phyloP scores from a whole-genome alignment of 306 rosid genomes.

The Inga laurina region DNA sequence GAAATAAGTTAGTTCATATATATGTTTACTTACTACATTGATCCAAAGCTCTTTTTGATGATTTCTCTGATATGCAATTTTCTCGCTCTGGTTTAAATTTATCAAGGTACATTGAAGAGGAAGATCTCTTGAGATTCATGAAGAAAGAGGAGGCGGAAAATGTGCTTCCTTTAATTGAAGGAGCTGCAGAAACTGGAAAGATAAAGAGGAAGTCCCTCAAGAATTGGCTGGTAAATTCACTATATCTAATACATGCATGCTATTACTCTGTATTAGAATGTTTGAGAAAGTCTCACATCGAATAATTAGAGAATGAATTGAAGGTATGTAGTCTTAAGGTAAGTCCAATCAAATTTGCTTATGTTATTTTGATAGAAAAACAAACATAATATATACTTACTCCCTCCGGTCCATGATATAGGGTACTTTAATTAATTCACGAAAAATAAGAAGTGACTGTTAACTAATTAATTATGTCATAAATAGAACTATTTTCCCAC shows the following conservation, averaged over 20 bases:
- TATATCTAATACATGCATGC: not conserved
- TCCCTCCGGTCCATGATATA: no score
- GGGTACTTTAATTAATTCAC: no score
- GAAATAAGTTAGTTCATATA: conserved; percentile 48
- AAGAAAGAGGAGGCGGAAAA: conserved; percentile 58
- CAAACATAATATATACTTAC: not conserved
- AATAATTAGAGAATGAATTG: not conserved
- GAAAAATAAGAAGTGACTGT: no score
- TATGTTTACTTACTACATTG: not conserved
- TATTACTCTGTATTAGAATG: not conserved
- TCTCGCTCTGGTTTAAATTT: conserved; percentile 4
- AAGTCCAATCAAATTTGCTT: no score
- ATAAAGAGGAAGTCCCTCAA: conserved; percentile 61
- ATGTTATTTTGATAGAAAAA: no score
- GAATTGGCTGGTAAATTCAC: conserved; percentile 61
- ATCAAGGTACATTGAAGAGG: conserved; percentile 64
- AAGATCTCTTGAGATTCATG: conserved; percentile 68
- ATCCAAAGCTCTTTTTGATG: not conserved
- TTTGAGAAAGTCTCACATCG: not conserved
- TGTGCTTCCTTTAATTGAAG: conserved; percentile 61
- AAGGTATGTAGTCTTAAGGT: no score
- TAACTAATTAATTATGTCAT: no score
- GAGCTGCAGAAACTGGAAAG: conserved; percentile 53
- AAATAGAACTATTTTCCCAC: no score
- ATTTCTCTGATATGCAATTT: not conserved